Conservation (phyloP, 2,329 filamentous ascomycete species). For the Lasiodiplodia sp. region DNA sequence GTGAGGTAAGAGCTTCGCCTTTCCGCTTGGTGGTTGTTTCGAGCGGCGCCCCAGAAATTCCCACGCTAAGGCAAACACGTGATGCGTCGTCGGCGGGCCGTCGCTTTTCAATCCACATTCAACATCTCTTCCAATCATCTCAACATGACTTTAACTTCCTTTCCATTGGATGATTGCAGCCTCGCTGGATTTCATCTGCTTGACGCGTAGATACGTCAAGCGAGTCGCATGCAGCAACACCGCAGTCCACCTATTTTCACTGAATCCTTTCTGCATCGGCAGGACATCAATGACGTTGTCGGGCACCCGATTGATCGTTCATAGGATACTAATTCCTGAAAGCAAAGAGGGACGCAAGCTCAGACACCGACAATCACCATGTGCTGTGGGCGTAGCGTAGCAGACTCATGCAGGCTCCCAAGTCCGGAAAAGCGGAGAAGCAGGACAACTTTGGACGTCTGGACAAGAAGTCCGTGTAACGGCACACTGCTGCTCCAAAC, state of each 20-base stretch:
- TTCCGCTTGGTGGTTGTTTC: not conserved
- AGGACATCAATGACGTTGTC: not conserved
- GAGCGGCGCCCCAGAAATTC: constrained; percentile 21
- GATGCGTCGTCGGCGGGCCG: not conserved
- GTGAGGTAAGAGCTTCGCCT: not conserved
- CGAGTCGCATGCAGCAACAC: not conserved
- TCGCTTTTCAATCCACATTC: too few species aligned
- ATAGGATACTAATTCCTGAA: not conserved
- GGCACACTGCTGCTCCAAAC: not conserved
- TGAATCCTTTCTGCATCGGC: not conserved
- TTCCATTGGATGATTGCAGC: not conserved
- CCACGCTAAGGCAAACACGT: constrained; percentile 9
- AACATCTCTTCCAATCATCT: not conserved
- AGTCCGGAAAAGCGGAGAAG: not conserved
- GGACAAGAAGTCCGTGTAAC: not conserved
- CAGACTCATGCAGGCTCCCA: not conserved
- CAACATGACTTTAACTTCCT: not conserved
- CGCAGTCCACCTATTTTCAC: too few species aligned
- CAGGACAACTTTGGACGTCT: not conserved
- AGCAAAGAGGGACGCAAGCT: not conserved
- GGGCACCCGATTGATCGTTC: not conserved
- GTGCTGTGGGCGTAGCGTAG: not conserved
- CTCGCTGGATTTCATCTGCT: not conserved
- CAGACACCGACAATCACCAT: not conserved
- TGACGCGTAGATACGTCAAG: not conserved